These are phyloP conservation scores for Colletotrichum chrysophilum DNA, from an alignment of 2,329 filamentous ascomycete genomes.

Conservation along the genomic window DNA sequence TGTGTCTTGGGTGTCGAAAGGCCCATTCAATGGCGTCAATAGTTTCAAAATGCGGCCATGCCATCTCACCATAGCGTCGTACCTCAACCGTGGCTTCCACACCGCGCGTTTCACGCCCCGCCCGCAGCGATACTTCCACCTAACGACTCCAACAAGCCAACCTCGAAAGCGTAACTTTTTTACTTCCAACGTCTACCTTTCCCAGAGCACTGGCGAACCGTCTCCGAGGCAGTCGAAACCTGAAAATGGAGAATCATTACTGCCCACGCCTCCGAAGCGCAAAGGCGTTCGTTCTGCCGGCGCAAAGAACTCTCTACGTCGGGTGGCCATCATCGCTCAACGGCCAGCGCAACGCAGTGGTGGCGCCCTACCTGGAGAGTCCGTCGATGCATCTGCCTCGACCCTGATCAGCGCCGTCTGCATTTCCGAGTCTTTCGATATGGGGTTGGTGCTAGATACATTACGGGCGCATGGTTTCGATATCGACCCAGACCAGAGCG, in stretches of 20 bases:
- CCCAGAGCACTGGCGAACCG: conserved; percentile 40
- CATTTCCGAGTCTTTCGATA: conserved; percentile 68
- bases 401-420: conserved; percentile 64
- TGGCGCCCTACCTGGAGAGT: conserved; percentile 45
- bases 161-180: conserved; percentile 68
- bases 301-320: conserved; percentile 77
- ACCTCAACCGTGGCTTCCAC: conserved; percentile 14
- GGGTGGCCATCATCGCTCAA: conserved; percentile 88
- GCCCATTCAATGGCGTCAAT: conserved; percentile 3
- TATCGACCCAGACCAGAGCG: conserved; percentile 66
- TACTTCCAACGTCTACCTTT: conserved; percentile 66
- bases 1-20: background rate
- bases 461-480: conserved; percentile 64
- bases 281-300: conserved; percentile 50
- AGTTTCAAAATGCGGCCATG: conserved; percentile 13
- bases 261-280: conserved; percentile 38
- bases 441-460: conserved; percentile 63
- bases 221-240: conserved; percentile 17
- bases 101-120: background rate
- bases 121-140: conserved; percentile 47
- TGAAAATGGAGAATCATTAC: background rate
- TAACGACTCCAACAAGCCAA: conserved; percentile 44
- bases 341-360: conserved; percentile 43
- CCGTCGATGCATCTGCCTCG: conserved; percentile 37
- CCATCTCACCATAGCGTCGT: conserved; percentile 10